phyloP scores from a whole-genome alignment of 352 stramenopile genomes.

The Phytophthora multivora region DNA sequence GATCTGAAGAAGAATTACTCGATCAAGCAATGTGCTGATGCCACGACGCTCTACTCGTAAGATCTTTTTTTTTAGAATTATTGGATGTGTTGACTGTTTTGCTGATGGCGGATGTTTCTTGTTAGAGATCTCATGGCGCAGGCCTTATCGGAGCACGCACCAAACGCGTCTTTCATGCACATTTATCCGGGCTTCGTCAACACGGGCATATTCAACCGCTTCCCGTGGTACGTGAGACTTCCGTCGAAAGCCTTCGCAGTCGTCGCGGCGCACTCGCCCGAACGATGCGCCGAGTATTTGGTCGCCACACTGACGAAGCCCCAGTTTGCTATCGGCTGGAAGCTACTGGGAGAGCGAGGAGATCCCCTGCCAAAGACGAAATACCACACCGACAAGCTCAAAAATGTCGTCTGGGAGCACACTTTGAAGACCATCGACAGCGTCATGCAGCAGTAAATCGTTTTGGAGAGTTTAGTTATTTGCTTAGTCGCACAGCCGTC shows the following conservation, averaged over 20 bases:
- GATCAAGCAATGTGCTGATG: constrained; percentile 29
- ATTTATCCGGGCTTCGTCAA: constrained; percentile 38
- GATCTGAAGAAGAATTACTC: constrained; percentile 36
- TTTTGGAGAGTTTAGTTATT: too few species aligned
- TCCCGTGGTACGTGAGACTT: constrained; percentile 32
- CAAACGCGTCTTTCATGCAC: constrained; percentile 40
- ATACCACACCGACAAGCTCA: constrained; percentile 35
- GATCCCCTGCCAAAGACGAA: constrained; percentile 28
- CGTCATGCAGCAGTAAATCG: constrained; percentile 22
- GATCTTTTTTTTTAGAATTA: constrained; percentile 1
- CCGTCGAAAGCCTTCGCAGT: constrained; percentile 26
- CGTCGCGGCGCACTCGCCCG: constrained; percentile 27
- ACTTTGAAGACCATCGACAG: constrained; percentile 27
- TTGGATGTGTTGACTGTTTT: background rate
- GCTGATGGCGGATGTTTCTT: background rate
- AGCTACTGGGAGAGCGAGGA: constrained; percentile 24
- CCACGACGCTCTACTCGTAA: constrained; percentile 38
- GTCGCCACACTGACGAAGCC: constrained; percentile 29
- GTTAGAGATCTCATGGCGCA: constrained; percentile 36
- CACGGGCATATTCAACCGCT: constrained; percentile 25
- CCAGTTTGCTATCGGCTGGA: constrained; percentile 27
- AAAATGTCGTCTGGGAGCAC: constrained; percentile 30
- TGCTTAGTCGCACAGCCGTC: too few species aligned
- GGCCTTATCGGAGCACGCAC: constrained; percentile 30
- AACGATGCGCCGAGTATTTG: constrained; percentile 31